Evolutionary conservation across 129 eudicot species (phyloP), one percentile per base, ranked within the genome.

Genomic region (Silybum marianum): DNA sequence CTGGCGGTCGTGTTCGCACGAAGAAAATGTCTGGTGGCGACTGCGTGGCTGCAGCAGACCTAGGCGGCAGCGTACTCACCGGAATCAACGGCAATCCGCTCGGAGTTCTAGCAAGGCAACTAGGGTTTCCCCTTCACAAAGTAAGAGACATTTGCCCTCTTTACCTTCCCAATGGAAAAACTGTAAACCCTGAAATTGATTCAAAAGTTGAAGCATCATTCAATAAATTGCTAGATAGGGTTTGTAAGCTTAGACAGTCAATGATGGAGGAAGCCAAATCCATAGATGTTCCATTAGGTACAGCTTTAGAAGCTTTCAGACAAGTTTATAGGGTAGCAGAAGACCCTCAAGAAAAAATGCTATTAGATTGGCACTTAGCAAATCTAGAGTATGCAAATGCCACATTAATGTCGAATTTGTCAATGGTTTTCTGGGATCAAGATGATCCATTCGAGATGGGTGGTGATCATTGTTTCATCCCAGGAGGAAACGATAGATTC

Each of bases 371-470:
- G 99, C 99, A 95, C 86, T 88, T 95, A 62, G 99, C 99, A 2
- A 95, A 95, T 85, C 77, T 95, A 38, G 99, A 95, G 70, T 95
- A 95, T 46, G 99, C 99, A 0, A 95, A 95, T 78, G 99, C 99
- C 0, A 86, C 98, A 0, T 78, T 95, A 80, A 85, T 95, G 94
- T 92, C 99, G 3, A 91, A 91, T 85, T 82, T 95, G 77, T 95
- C 99, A 0, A 95, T 95, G 99, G 97, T 92, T 12, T 95, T 90
- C 44, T 95, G 99, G 99, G 99, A 95, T 86, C 99, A 95, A 81
- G 99, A 95, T 83, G 99, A 95, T 60, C 99, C 99, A 1, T 95
- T 86, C 58, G 99, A 95, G 74, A 95, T 95, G 99, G 98, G 97
- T 11, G 99, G 99, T 32, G 99, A 95, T 88, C 99, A 95, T 83